phyloP scores from a whole-genome alignment of 495 filamentous ascomycete genomes.

The Neurospora sp. region DNA sequence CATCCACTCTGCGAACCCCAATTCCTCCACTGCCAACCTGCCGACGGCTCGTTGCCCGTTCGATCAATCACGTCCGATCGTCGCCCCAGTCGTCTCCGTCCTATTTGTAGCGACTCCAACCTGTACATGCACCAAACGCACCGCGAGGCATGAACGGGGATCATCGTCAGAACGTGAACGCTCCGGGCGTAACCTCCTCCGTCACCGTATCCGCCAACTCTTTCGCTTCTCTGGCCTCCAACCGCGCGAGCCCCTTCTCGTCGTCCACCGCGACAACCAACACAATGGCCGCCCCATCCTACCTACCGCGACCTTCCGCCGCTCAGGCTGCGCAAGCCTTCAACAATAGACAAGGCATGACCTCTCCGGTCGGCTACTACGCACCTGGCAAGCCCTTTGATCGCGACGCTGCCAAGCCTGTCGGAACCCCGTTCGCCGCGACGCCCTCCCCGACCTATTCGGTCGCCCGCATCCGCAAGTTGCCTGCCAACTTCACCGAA shows the following conservation, averaged over 20 bases:
- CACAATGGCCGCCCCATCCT: conserved; percentile 31
- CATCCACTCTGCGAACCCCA: conserved; percentile 15
- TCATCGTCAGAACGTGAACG: conserved; percentile 13
- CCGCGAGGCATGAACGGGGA: conserved; percentile 37
- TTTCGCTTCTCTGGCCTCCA: conserved; percentile 26
- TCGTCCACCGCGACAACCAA: conserved; percentile 22
- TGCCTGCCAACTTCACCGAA: conserved; percentile 62
- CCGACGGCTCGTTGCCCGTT: conserved; percentile 3
- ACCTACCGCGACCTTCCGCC: conserved; percentile 12
- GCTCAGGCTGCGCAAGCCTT: conserved; percentile 20
- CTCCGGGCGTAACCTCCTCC: conserved; percentile 23
- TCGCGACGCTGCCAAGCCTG: conserved; percentile 38
- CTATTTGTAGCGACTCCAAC: neutral
- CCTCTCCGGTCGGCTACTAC: conserved; percentile 31
- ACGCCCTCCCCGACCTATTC: conserved; percentile 20
- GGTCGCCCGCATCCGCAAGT: conserved; percentile 57
- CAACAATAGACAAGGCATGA: conserved; percentile 13
- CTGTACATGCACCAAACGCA: conserved; percentile 22
- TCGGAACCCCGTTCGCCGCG: conserved; percentile 42
- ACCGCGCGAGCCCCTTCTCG: conserved; percentile 27
- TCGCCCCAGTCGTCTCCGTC: conserved; percentile 13
- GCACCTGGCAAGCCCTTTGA: conserved; percentile 24
- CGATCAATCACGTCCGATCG: conserved; percentile 35
- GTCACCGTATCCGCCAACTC: conserved; percentile 17
- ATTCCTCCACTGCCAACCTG: conserved; percentile 2